Evolutionary conservation across 2,329 filamentous ascomycete genomes (phyloP), one percentile per base, ranked within the genome.

Genomic region (Alternaria triticimaculans): DNA sequence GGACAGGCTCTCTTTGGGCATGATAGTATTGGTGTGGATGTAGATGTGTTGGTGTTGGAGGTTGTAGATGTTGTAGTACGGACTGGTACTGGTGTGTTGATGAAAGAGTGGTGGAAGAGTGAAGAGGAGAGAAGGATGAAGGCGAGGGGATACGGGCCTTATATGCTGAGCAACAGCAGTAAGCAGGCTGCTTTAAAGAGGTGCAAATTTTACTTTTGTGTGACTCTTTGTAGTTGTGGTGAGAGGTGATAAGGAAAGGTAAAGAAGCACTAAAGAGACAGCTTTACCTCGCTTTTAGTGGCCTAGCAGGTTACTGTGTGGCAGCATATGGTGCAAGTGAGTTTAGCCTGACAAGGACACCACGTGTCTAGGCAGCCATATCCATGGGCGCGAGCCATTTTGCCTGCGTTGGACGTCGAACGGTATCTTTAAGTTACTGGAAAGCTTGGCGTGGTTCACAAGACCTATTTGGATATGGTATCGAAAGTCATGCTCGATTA

Each of bases 1-100:
- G 1, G 71, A 61, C 43, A 79, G 68, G 12, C 21, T 46, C 0
- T 56, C 37, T 4, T 64, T 65, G 9, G 68, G 12, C 66, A 72
- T 73, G 48, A 2, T 37, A 14, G 6, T 8, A 14, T 15, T 37
- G 30, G 6, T 14, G 25, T 26, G 7, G 25, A 26, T 26, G 8
- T 26, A 26, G 8, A 26, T 14, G 28, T 6, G 28, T 4, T 30
- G 28, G 28, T 30, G 11, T 2, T 59, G 48, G 21, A 21, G 21
- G 21, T 21, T 21, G 21, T 21, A 21, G 21, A 21, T 21, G 21
- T 21, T 21, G 21, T 21, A 21, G 21, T 21, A 21, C 21, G 21
- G 21, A 21, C 21, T 21, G 21, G 21, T 23, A 23, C 21, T 23
- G 21, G 21, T 23, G 21, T 21, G 21, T 21, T 21, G 21, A 15